phyloP scores from a whole-genome alignment of 345 rosid genomes.

The Cardiospermum halicacabum region DNA sequence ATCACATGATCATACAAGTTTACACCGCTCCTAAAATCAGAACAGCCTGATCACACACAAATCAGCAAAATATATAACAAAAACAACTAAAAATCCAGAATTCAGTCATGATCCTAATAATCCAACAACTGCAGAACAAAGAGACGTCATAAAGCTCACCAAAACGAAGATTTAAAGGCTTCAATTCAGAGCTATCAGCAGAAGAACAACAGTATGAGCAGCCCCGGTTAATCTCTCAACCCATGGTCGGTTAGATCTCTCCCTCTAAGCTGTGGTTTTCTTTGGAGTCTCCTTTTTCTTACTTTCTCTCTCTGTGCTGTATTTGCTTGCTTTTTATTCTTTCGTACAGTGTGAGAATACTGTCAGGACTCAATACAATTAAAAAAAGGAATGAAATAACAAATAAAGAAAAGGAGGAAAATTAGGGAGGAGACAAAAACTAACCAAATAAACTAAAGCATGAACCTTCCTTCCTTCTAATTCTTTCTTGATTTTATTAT shows the following conservation, averaged over 20 bases:
- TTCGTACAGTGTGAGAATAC: constrained; percentile 11
- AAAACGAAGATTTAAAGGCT: background rate
- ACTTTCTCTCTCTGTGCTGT: constrained; percentile 4
- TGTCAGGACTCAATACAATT: constrained; percentile 11
- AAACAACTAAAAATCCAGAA: background rate
- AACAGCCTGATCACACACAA: constrained; percentile 3
- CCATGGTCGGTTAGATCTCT: constrained; percentile 35
- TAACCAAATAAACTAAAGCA: background rate
- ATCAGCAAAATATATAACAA: background rate
- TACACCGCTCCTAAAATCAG: background rate
- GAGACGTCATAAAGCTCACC: constrained; percentile 18
- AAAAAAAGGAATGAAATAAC: background rate
- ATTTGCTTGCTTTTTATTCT: constrained; percentile 25
- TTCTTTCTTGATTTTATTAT: background rate
- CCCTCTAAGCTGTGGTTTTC: background rate
- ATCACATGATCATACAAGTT: background rate
- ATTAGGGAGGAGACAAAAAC: constrained; percentile 6
- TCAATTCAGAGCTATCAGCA: background rate
- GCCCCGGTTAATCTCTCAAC: constrained; percentile 22
- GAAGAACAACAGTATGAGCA: constrained; percentile 3
- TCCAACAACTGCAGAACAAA: background rate
- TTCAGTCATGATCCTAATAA: background rate
- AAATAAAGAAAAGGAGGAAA: background rate
- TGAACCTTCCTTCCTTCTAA: background rate
- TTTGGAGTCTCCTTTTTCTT: constrained; percentile 1